Base-by-base conservation (phyloP, 2,329 filamentous ascomycete species). In the Thielaviopsis populi region DNA sequence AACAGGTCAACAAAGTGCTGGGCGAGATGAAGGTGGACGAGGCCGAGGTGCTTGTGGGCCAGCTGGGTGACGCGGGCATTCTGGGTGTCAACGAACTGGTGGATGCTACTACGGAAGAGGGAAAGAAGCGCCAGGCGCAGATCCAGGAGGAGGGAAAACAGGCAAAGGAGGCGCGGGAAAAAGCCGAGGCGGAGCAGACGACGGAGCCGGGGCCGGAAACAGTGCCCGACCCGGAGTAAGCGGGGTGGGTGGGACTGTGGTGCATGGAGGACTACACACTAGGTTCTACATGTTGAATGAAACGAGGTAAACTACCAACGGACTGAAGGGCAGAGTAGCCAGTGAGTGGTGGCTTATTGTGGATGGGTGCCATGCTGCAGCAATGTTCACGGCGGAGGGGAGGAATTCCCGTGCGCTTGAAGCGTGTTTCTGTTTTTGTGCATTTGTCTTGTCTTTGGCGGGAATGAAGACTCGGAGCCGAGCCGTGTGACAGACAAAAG, bases 11-110 rank as follows among this genome's bases (percentile, higher is more conserved):
- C 66, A 71, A 75, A 69, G 72, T 95, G 19, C 76, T 96, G 37
- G 91, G 88, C 1, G 87, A 88, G 72, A 91, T 96, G 90, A 88
- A 83, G 69, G 87, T 96, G 0, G 86, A 89, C 37, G 89, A 95
- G 69, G 91, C 91, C 0, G 91, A 96, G 74, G 86, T 90, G 69
- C 77, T 95, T 59, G 89, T 96, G 19, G 87, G 85, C 69, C 82
- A 91, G 71, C 76, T 96, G 67, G 84, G 89, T 37, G 81, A 94
- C 76, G 90, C 90, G 17, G 89, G 89, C 43, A 92, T 96, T 78
- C 75, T 99, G 68, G 96, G 89, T 72, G 74, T 99, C 61, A 86
- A 96, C 71, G 86, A 95, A 60, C 90, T 99, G 61, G 95, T 99
- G 69, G 94, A 99, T 75, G 89, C 91, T 0, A 99, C 91, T 56